Conservation (phyloP, 2,329 filamentous ascomycete genomes). For the Endoconidiophora polonica region DNA sequence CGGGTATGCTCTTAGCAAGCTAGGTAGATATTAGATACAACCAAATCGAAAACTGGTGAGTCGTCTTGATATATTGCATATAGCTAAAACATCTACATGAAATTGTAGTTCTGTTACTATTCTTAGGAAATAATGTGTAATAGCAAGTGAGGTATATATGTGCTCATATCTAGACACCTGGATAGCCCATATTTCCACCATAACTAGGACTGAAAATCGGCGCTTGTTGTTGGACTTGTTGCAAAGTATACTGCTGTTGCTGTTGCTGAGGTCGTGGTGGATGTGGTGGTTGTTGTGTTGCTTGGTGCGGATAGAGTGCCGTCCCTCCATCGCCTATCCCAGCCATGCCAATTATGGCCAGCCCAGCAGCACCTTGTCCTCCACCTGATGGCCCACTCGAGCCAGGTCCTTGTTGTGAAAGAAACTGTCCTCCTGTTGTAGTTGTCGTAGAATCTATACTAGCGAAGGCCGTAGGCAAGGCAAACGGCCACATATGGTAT, state of each 20-base stretch:
- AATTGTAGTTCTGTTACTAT: too few species aligned
- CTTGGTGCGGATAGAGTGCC: not conserved
- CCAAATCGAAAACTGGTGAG: too few species aligned
- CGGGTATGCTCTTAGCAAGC: too few species aligned
- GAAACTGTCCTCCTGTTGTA: not conserved
- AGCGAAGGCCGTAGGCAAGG: not conserved
- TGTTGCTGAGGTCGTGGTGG: not conserved
- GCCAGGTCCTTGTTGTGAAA: too few species aligned
- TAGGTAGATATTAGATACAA: too few species aligned
- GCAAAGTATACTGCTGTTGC: not conserved
- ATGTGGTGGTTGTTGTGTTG: not conserved
- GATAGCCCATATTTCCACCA: not conserved
- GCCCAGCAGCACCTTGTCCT: not conserved
- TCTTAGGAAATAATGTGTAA: too few species aligned
- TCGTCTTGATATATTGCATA: too few species aligned
- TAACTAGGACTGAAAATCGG: slow-evolving; percentile 1
- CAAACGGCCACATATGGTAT: slow-evolving; percentile 8
- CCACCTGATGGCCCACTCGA: not conserved
- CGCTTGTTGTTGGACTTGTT: not conserved
- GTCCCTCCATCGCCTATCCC: not conserved
- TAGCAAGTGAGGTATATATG: not conserved
- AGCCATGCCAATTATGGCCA: not conserved
- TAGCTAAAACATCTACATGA: too few species aligned
- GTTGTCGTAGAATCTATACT: not conserved
- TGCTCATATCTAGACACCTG: not conserved